Evolutionary conservation across 352 stramenopile genomes (phyloP), one percentile per base, ranked within the genome.

Genomic region (Globisporangium viniferum): DNA sequence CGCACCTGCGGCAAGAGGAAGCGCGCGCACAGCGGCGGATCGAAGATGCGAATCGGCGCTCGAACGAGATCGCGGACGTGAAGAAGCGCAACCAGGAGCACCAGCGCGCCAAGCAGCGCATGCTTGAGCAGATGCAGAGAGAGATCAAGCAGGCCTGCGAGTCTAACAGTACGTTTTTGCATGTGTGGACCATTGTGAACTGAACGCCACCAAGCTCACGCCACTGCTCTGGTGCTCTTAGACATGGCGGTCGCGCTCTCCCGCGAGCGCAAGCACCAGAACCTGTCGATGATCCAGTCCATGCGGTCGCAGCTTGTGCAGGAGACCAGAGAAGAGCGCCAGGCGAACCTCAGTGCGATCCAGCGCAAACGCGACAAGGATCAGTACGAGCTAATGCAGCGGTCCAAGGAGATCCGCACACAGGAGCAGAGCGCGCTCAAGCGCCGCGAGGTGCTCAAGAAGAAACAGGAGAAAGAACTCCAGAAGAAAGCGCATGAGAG

Each of bases 11-110:
- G 0, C 71, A 78, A 4, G 84, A 92, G 53, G 86, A 93, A 22
- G 75, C 68, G 27, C 74, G 73, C 1, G 80, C 84, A 0, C 78
- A 89, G 59, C 83, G 82, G 53, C 77, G 86, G 1, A 91, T 92
- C n/a, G 82, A 90, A 41, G 86, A 90, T 24, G 82, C 82, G 4
- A 89, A 89, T 24, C 72, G 77, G 14, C 79, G 86, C 35, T 81
- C 81, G 2, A 63, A 72, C 0, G 82, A 94, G 66, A 90, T 92
- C 48, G 75, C 89, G 53, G 53, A 61, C 5, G 70, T 89, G 44
- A 90, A 90, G 69, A 80, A 80, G 44, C 80, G 81, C 33, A 93
- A 92, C 62, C 69, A 75, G 24, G 75, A 83, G 53, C 72, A 76
- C 56, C 78, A 82, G 46, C 75, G 78, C 18, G 68, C 68, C 48